Conservation (phyloP, 805 yeast species). For the Candida maltosa region DNA sequence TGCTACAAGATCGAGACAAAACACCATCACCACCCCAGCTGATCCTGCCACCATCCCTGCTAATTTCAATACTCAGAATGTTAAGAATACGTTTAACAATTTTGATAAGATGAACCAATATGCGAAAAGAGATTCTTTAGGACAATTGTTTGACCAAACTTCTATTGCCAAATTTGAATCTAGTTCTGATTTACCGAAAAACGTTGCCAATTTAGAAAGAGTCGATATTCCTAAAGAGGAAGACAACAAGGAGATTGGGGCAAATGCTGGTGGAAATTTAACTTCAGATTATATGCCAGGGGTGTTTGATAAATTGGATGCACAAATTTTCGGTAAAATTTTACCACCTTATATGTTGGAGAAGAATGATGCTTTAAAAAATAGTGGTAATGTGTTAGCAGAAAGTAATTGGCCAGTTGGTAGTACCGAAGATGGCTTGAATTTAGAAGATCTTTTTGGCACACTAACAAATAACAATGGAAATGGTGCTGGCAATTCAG, state of each 20-base stretch:
- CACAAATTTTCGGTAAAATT: conserved; percentile 79
- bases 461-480: neutral
- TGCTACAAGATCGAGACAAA: conserved; percentile 38
- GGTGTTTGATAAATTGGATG: conserved; percentile 79
- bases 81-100: conserved; percentile 21
- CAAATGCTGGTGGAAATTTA: conserved; percentile 2
- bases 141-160: conserved; percentile 8
- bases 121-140: conserved; percentile 4
- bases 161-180: conserved; percentile 9
- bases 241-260: conserved; percentile 5
- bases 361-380: conserved; percentile 12
- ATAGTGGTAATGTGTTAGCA: neutral
- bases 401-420: too few species aligned
- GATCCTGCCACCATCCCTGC: too few species aligned
- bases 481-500: neutral
- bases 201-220: neutral
- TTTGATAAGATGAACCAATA: conserved; percentile 28
- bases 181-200: conserved; percentile 4
- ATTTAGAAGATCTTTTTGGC: conserved; percentile 17
- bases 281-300: conserved; percentile 60
- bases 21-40: neutral
- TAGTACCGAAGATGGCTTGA: conserved; percentile 9
- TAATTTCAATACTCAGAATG: conserved; percentile 17
- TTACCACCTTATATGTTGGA: conserved; percentile 81
- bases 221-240: conserved; percentile 1